Conservation (phyloP, 2,329 filamentous ascomycete species). For the Paecilomyces variotii region DNA sequence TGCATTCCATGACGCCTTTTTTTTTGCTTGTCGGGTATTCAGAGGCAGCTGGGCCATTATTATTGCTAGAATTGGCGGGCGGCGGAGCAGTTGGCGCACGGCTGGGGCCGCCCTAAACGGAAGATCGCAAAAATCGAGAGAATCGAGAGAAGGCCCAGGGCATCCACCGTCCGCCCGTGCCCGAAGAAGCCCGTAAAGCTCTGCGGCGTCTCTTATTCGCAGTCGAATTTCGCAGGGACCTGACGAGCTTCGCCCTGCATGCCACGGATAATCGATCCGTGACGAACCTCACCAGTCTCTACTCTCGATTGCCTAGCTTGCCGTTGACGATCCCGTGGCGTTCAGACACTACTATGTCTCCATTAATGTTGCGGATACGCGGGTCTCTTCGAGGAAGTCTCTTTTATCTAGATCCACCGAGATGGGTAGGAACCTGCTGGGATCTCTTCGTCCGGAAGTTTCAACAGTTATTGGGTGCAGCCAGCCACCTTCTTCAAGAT, state of each 20-base stretch:
- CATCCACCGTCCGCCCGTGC: not conserved
- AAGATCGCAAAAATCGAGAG: not conserved
- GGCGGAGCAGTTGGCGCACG: not conserved
- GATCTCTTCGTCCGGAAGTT: slow-evolving; percentile 14
- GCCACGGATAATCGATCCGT: not conserved
- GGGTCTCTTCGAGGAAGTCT: slow-evolving; percentile 9
- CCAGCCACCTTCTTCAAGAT: slow-evolving; percentile 18
- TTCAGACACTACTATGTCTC: not conserved
- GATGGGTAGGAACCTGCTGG: slow-evolving; percentile 17
- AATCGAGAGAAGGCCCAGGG: not conserved
- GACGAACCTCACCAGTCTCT: not conserved
- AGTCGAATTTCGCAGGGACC: not conserved
- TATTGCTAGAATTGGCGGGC: not conserved
- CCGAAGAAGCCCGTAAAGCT: not conserved
- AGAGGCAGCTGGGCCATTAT: not conserved
- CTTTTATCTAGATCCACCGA: slow-evolving; percentile 18
- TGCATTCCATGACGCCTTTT: not conserved
- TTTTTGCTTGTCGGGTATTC: not conserved
- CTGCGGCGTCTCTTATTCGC: not conserved
- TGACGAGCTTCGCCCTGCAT: not conserved
- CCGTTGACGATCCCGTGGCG: not conserved
- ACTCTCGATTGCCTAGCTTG: not conserved
- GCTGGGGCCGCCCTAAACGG: not conserved
- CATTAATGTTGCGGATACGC: slow-evolving; percentile 6
- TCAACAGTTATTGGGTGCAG: slow-evolving; percentile 22